These are phyloP conservation scores for Pilobolus umbonatus DNA, from an alignment of 192 early-diverging fungal species.

Conservation along the genomic window DNA sequence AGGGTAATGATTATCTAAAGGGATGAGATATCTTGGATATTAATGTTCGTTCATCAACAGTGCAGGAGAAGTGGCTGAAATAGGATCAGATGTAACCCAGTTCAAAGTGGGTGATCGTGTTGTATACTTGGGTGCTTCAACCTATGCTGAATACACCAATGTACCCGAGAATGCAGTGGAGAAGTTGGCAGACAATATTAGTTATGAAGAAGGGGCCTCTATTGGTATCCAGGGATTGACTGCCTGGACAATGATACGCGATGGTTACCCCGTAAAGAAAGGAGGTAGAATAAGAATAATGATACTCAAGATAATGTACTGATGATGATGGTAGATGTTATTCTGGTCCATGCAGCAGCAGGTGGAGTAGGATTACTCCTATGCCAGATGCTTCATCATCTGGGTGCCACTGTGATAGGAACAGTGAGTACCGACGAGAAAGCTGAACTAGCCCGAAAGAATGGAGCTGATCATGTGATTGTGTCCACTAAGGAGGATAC, in stretches of 20 bases:
- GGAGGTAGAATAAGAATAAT: constrained; percentile 11
- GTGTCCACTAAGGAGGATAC: constrained; percentile 65
- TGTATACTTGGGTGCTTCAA: constrained; percentile 57
- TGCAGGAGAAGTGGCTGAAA: constrained; percentile 70
- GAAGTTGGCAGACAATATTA: constrained; percentile 46
- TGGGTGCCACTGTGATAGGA: constrained; percentile 87
- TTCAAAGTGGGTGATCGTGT: constrained; percentile 82
- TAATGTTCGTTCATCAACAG: neutral
- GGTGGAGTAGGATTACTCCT: constrained; percentile 86
- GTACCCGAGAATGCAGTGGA: constrained; percentile 35
- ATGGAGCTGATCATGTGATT: constrained; percentile 73
- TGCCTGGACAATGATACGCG: constrained; percentile 66
- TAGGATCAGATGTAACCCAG: constrained; percentile 61
- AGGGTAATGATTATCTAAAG: too few species aligned
- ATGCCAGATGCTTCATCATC: constrained; percentile 67
- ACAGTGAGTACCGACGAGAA: constrained; percentile 75
- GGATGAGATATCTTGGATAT: too few species aligned
- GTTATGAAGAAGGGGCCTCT: constrained; percentile 60
- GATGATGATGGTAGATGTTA: constrained; percentile 13
- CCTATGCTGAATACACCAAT: constrained; percentile 78
- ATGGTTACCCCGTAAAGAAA: constrained; percentile 67
- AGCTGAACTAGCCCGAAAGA: constrained; percentile 50
- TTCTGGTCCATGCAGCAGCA: constrained; percentile 88
- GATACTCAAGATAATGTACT: neutral
- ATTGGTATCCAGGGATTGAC: constrained; percentile 79